Conservation (phyloP, 1,139 yeast species). For the Suhomyces terraborum region DNA sequence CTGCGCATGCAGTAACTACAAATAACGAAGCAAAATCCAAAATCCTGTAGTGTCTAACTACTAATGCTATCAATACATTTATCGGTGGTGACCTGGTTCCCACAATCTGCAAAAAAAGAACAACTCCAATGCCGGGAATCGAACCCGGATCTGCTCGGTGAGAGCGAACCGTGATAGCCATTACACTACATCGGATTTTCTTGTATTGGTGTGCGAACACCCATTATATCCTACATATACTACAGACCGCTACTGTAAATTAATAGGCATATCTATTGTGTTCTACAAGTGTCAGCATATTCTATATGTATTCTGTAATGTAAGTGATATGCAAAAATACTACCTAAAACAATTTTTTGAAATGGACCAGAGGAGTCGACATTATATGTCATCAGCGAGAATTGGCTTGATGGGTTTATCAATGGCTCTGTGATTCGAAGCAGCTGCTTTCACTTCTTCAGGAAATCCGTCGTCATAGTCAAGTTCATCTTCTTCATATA, state of each 20-base stretch:
- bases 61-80: too few relatives aligned
- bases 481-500: constrained; percentile 28
- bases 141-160: constrained; percentile 85
- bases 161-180: constrained; percentile 84
- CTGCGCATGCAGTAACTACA: too few relatives aligned
- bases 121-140: constrained; percentile 74
- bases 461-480: constrained; percentile 35
- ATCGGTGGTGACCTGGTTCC: too few relatives aligned
- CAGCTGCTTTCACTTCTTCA: constrained; percentile 25
- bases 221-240: too few relatives aligned
- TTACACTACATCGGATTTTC: constrained; percentile 69
- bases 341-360: background rate
- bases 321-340: background rate
- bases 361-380: background rate
- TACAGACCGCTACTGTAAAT: too few relatives aligned
- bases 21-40: too few relatives aligned
- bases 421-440: background rate
- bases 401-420: constrained; percentile 4
- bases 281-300: background rate
- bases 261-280: background rate
- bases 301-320: constrained; percentile 1
- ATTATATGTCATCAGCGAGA: constrained; percentile 4
- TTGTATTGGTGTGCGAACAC: background rate
- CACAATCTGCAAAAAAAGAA: constrained; percentile 7
- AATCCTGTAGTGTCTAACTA: background rate